These are phyloP conservation scores for Lippia alba DNA, from an alignment of 305 asterid genomes.

Conservation along the genomic window DNA sequence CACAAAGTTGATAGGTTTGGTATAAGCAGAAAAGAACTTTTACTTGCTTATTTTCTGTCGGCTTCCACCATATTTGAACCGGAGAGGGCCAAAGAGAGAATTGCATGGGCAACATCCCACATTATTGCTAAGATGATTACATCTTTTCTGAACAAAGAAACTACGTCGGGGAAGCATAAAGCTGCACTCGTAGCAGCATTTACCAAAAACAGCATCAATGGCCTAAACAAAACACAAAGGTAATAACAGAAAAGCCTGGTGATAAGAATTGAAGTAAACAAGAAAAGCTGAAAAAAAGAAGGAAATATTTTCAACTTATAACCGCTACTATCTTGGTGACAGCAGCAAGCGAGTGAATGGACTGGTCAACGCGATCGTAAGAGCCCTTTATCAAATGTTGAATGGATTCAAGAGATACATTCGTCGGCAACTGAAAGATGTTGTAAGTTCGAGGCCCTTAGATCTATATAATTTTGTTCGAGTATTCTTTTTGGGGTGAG, in stretches of 20 bases:
- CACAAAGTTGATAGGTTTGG: constrained; percentile 34
- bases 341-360: background rate
- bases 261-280: no score
- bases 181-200: constrained; percentile 18
- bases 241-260: no score
- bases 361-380: constrained; percentile 5
- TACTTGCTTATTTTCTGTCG: constrained; percentile 46
- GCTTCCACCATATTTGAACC: constrained; percentile 47
- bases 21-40: constrained; percentile 35
- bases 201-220: background rate
- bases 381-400: constrained; percentile 18
- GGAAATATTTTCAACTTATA: no score
- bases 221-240: constrained; percentile 16
- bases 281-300: no score
- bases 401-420: constrained; percentile 26
- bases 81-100: constrained; percentile 41
- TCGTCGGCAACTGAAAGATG: constrained; percentile 26
- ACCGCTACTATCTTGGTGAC: background rate
- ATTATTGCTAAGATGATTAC: constrained; percentile 32
- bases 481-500: no score
- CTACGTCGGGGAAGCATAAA: background rate
- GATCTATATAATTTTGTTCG: no score
- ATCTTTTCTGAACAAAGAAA: constrained; percentile 26
- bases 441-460: constrained; percentile 22
- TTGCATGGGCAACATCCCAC: constrained; percentile 45